Conservation (phyloP, 2,329 filamentous ascomycete genomes). For the Cercospora berteroae region DNA sequence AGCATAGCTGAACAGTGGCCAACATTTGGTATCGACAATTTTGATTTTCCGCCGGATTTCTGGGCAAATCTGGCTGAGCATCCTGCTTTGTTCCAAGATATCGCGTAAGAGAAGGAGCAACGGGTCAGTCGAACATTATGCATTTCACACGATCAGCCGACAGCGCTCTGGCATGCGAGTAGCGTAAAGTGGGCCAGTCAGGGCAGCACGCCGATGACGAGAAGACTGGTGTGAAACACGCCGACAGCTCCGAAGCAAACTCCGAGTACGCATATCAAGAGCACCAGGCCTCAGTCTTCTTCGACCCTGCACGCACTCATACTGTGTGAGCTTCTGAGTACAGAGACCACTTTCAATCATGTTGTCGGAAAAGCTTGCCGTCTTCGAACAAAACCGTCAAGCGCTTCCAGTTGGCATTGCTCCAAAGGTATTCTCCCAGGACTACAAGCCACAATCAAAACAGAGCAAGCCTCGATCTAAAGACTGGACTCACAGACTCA, state of each 20-base stretch:
- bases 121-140: not conserved
- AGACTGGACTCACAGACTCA: constrained; percentile 16
- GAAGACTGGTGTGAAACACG: not conserved
- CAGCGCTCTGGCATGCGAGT: not conserved
- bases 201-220: not conserved
- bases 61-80: constrained; percentile 37
- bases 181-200: not conserved
- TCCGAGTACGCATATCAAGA: not conserved
- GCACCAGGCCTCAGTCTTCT: not conserved
- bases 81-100: constrained; percentile 23
- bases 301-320: not conserved
- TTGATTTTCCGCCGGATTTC: constrained; percentile 36
- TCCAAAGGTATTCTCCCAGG: constrained; percentile 18
- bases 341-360: not conserved
- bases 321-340: not conserved
- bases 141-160: not conserved
- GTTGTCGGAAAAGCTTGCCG: constrained; percentile 15
- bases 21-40: not conserved
- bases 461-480: constrained; percentile 2
- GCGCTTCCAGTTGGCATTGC: constrained; percentile 20
- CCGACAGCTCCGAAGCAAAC: constrained; percentile 1
- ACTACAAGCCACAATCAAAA: constrained; percentile 1
- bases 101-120: not conserved
- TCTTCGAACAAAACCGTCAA: constrained; percentile 14
- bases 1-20: constrained; percentile 10